Conservation (phyloP, 768 basidiomycete species). For the Phylloporus arenicola region DNA sequence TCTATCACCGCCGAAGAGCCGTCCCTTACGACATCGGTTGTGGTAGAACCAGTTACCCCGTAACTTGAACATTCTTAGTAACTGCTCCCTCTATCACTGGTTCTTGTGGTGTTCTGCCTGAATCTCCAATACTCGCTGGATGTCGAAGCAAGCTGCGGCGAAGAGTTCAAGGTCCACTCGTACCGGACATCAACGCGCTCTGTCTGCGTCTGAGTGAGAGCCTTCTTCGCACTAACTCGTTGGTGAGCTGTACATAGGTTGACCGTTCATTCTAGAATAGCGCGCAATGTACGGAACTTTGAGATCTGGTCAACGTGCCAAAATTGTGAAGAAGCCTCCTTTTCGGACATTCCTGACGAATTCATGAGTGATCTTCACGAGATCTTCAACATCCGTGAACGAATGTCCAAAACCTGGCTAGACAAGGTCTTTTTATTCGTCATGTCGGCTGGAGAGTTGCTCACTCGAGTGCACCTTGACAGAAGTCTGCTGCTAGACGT, state of each 20-base stretch:
- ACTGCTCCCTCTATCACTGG: not conserved
- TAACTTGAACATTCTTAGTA: conserved; percentile 2
- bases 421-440: conserved; percentile 30
- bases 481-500: conserved; percentile 5
- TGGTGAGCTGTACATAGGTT: not conserved
- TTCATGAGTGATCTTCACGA: conserved; percentile 32
- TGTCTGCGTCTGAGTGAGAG: conserved; percentile 46
- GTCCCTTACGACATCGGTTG: conserved; percentile 13
- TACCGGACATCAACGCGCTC: conserved; percentile 27
- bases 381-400: conserved; percentile 35
- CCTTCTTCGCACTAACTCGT: not conserved
- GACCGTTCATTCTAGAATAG: conserved; percentile 35
- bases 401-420: conserved; percentile 40
- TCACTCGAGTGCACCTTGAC: not conserved
- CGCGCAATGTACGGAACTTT: conserved; percentile 42
- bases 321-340: conserved; percentile 45
- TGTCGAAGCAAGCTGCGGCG: conserved; percentile 16
- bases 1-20: conserved; percentile 2
- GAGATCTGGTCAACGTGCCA: conserved; percentile 50
- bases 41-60: not conserved
- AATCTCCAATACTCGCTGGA: not conserved
- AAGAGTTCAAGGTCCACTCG: conserved; percentile 12
- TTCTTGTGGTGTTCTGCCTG: not conserved
- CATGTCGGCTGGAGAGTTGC: not conserved
- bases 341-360: conserved; percentile 39